Evolutionary conservation across 1,284 basidiomycete species (phyloP), one percentile per base, ranked within the genome.

Genomic region (Singerocomus rubriflavus): DNA sequence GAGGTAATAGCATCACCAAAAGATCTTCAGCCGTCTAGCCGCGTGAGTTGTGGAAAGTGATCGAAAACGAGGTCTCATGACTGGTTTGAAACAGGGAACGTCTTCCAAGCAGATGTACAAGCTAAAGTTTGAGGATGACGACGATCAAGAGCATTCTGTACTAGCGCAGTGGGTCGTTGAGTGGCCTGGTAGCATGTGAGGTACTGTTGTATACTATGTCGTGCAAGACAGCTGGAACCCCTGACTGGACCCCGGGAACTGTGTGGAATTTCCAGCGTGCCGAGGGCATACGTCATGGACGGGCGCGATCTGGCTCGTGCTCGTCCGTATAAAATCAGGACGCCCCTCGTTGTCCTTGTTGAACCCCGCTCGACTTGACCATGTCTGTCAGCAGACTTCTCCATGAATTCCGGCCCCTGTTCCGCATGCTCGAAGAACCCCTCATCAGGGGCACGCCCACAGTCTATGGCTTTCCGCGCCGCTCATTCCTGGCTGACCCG

Each of bases 81-180:
- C 3, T 31, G 27, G 31, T 39, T 16, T 13, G 6, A 48, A 40
- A 56, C 43, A 65, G 52, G 69, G 65, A 33, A 64, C 71, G 44
- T 71, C 77, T 48, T 65, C 73, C 47, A 74, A 79, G 65, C 63
- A 73, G 3, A 73, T 72, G 46, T 91, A 91, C 69, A 84, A 84
- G 64, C 75, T 91, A 27, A 87, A 85, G 60, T 91, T 91, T 56
- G 88, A 91, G 62, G 88, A 91, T 53, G 88, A 91, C 54, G 87
- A 89, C 55, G 84, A 88, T 59, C 85, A 88, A 65, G 82, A 86
- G 53, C 86, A 90, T 58, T 62, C 74, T 29, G 85, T 91, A 14
- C 70, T 77, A 25, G 85, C 86, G 2, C 81, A 86, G 47, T 83
- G 75, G 76, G 88, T 91, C 8, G 87, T 90, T 31, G 86, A 87